Evolutionary conservation across 306 rosid species (phyloP), one percentile per base, ranked within the genome.

Genomic region (Cyclanthera cordifolia): DNA sequence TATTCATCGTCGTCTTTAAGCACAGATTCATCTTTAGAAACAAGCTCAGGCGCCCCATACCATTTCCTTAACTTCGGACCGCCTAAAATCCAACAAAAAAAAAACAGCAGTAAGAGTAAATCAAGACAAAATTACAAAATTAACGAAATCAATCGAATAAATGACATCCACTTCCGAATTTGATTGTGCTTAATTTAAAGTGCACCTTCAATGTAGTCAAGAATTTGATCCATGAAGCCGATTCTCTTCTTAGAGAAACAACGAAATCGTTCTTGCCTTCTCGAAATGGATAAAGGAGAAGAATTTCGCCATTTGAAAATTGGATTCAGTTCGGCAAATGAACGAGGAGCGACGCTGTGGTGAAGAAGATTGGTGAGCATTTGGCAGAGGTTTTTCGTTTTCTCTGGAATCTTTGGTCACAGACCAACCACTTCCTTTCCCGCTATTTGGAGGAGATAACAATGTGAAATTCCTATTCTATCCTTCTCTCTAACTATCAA

Each of bases 31-130:
- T 87, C 91, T 77, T 84, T 83, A n/a, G 88, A 79, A 70, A 84
- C 73, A 39, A 85, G 78, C 43, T 85, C 96, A 66, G 98, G 98
- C 54, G 98, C 95, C 43, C 96, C 98, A 63, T 90, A 87, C 96
- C 98, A 89, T 76, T 80, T 89, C 79, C 98, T 87, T 69, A 92
- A 79, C 78, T 92, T 89, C 48, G 98, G 98, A 64, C 96, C 96
- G 57, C 96, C 93, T 92, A 43, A 53, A 78, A 46, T 53, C 21
- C 56, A 17, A 16, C 34, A 68, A 20, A 70, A 57, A 20, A 70
- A 57, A 2, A 9, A 1, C 3, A 13, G 37, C 9, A 55, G 37
- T 55, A 13, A 55, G 37, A 25, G 17, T 8, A 30, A 58, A 2
- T 16, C 20, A 27, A 19, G 11, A 60, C 8, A 9, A 37, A 0